These are phyloP conservation scores for Suhomyces pyralidae DNA, from an alignment of 805 yeast species.

Conservation along the genomic window DNA sequence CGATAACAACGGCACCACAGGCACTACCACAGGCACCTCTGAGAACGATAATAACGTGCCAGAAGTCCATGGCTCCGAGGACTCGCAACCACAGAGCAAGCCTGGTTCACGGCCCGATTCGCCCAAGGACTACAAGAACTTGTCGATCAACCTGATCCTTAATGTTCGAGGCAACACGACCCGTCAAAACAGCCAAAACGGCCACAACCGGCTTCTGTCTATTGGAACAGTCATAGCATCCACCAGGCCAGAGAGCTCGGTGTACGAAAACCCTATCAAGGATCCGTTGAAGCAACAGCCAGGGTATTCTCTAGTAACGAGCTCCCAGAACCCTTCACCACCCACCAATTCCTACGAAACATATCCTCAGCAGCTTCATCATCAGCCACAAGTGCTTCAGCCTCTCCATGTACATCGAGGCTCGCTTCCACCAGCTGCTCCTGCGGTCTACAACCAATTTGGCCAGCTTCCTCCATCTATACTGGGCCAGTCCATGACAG, in stretches of 20 bases:
- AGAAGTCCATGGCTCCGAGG: neutral
- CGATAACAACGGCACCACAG: neutral
- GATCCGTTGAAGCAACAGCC: neutral
- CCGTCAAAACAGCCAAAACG: neutral
- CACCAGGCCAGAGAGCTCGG: neutral
- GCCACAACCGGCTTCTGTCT: neutral
- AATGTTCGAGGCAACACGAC: slow-evolving; percentile 1
- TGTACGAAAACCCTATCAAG: neutral
- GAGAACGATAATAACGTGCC: neutral
- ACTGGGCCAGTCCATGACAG: neutral
- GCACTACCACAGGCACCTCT: neutral
- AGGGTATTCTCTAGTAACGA: neutral
- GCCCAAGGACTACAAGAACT: slow-evolving; percentile 8
- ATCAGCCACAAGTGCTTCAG: neutral
- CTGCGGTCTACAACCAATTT: neutral
- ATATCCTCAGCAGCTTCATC: neutral
- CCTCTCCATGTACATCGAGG: neutral
- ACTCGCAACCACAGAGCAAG: neutral
- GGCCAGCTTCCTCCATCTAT: neutral
- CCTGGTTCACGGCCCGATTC: slow-evolving; percentile 1
- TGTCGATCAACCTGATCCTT: slow-evolving; percentile 9
- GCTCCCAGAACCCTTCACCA: neutral
- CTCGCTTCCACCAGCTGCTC: neutral
- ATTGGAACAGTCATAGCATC: neutral
- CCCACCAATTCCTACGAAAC: neutral